These are phyloP conservation scores for Russula sp. DNA, from an alignment of 768 basidiomycete genomes.

Conservation along the genomic window DNA sequence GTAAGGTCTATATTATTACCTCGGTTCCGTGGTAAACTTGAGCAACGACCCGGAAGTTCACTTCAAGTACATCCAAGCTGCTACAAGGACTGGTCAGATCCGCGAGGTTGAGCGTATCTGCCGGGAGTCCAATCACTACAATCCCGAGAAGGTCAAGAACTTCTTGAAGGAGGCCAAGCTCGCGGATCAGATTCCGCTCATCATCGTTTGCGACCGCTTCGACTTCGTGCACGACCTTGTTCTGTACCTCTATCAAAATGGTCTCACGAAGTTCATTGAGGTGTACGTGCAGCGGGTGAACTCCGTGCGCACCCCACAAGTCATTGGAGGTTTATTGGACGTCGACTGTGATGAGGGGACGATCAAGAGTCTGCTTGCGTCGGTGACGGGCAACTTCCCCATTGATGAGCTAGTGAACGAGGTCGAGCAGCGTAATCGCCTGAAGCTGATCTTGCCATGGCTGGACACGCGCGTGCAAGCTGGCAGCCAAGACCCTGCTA, in stretches of 20 bases:
- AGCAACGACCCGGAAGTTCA: constrained; percentile 95
- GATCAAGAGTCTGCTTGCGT: constrained; percentile 90
- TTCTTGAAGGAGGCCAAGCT: constrained; percentile 99
- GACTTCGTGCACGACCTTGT: constrained; percentile 99
- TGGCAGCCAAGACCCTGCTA: constrained; percentile 89
- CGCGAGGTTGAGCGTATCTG: constrained; percentile 99
- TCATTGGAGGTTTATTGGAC: constrained; percentile 92
- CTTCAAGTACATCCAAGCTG: constrained; percentile 99
- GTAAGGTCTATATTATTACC: constrained; percentile 91
- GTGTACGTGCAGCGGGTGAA: constrained; percentile 99
- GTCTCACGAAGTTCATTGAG: constrained; percentile 94
- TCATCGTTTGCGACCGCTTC: constrained; percentile 99
- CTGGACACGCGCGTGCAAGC: constrained; percentile 87
- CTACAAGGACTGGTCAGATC: constrained; percentile 95
- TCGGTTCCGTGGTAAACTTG: constrained; percentile 96
- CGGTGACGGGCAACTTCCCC: constrained; percentile 94
- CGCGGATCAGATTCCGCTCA: constrained; percentile 92
- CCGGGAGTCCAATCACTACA: constrained; percentile 94
- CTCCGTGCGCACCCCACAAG: constrained; percentile 94
- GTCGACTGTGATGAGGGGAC: constrained; percentile 96
- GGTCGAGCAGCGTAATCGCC: constrained; percentile 91
- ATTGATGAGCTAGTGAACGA: constrained; percentile 97
- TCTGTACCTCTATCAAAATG: constrained; percentile 97
- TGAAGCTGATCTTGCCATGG: constrained; percentile 98
- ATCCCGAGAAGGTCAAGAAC: constrained; percentile 99